These are phyloP conservation scores for Bipolaris victoriae DNA, from an alignment of 2,329 filamentous ascomycete genomes.

Conservation along the genomic window DNA sequence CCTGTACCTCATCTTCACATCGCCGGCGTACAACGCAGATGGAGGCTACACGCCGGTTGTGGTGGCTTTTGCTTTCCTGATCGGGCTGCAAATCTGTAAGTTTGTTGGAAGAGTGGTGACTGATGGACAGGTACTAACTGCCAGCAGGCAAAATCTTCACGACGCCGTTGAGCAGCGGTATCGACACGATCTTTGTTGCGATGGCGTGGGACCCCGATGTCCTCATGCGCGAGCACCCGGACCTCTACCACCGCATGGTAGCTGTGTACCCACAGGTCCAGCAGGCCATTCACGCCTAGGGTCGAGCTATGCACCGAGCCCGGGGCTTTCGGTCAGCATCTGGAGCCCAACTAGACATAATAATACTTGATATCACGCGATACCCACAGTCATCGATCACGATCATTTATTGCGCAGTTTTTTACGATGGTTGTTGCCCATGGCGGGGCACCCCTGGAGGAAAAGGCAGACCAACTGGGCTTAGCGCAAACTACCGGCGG, in stretches of 20 bases:
- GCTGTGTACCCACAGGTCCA: constrained; percentile 84
- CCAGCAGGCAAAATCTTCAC: constrained; percentile 75
- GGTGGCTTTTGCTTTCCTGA: constrained; percentile 84
- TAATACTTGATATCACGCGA: constrained; percentile 11
- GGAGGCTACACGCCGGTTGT: constrained; percentile 76
- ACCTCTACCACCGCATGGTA: constrained; percentile 80
- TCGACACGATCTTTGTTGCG: constrained; percentile 91
- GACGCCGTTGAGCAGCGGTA: constrained; percentile 83
- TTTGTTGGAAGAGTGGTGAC: neutral
- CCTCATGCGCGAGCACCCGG: constrained; percentile 78
- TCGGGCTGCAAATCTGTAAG: constrained; percentile 87
- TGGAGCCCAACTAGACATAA: neutral
- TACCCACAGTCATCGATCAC: constrained; percentile 15
- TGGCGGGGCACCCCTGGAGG: constrained; percentile 22
- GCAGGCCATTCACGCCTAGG: constrained; percentile 70
- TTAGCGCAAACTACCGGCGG: constrained; percentile 34
- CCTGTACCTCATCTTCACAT: constrained; percentile 82
- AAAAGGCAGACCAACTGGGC: constrained; percentile 22
- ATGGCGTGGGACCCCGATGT: constrained; percentile 72
- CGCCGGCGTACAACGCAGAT: constrained; percentile 75
- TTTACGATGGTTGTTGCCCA: constrained; percentile 16
- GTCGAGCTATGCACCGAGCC: neutral
- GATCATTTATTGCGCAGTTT: constrained; percentile 11
- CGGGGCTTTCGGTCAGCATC: neutral
- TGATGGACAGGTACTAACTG: neutral